Base-by-base conservation (phyloP, 139 green algal species). In the Chlamydomonas sphaeroides region DNA sequence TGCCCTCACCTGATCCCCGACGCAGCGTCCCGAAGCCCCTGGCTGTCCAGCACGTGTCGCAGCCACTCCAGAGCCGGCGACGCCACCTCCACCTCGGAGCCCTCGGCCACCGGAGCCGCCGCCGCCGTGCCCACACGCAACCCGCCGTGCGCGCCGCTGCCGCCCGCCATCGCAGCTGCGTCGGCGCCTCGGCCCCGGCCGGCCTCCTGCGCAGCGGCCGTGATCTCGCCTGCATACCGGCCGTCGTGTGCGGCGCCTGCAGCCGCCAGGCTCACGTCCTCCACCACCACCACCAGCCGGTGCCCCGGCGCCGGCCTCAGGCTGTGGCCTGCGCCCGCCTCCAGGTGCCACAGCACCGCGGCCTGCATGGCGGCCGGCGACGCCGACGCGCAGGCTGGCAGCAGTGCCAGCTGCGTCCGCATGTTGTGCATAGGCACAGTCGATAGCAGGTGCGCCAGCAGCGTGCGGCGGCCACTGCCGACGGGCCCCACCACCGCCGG, bases 251-350 rank as follows among this genome's bases (percentile, higher is more conserved):
- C 39, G n/a, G 42, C 75, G 61, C 62, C 62, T 26, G 51, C 67
- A 0, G 68, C 81, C 49, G 56, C 63, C 33, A 59, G 70, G 69
- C 67, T 68, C 33, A 90, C 23, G 56, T 90, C 86, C 48, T 90
- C 82, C 69, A 90, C 77, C 78, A 85, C 35, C 63, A 90, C 20
- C 53, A 90, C 79, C 69, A 90, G 41, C 41, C 68, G 33, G 62
- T 70, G 57, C 21, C 86, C 86, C 48, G 68, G 66, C 10, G 67
- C 67, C 1, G 86, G 79, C 42, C 86, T 69, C 45, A 87, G 42
- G 1, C 1, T 25, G 53, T 20, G 36, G 28, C 35, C 41, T 5
- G 53, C 65, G 0, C 41, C 77, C 3, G 32, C 41, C 25, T 39
- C 36, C 56, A 90, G 53, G 45, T 74, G 62, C 81, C 81, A 87